Conservation (phyloP, 169 alveolate genomes). For the Plasmodium relictum region DNA sequence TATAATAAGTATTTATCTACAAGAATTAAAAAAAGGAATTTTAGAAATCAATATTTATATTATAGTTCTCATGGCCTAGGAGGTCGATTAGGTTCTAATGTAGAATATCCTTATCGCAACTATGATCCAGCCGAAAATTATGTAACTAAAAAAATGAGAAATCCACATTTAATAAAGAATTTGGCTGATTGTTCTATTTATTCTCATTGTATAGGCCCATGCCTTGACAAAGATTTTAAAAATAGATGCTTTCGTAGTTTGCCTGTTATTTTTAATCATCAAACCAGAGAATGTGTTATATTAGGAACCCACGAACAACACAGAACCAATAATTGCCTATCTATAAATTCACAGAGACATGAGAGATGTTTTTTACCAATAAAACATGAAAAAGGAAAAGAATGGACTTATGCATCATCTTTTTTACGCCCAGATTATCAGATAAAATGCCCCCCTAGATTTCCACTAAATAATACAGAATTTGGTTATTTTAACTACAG, state of each 20-base stretch:
- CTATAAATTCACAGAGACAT: not conserved
- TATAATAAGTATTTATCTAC: conserved; percentile 6
- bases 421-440: conserved; percentile 63
- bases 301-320: conserved; percentile 61
- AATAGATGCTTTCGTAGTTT: conserved; percentile 61
- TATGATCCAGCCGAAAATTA: conserved; percentile 32
- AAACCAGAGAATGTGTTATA: conserved; percentile 54
- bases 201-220: conserved; percentile 72
- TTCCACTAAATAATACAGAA: conserved; percentile 54
- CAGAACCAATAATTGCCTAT: conserved; percentile 27
- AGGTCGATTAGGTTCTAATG: conserved; percentile 64
- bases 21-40: conserved; percentile 6
- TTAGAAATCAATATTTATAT: conserved; percentile 19
- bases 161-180: conserved; percentile 22
- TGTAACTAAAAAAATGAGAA: conserved; percentile 45
- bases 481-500: conserved; percentile 55
- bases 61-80: conserved; percentile 70
- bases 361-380: conserved; percentile 51
- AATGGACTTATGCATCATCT: conserved; percentile 73
- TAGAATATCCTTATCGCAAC: conserved; percentile 28
- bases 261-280: conserved; percentile 57
- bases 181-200: conserved; percentile 64
- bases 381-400: conserved; percentile 46
- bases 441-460: conserved; percentile 70
- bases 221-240: conserved; percentile 62